Evolutionary conservation across 2,329 filamentous ascomycete species (phyloP).

Genomic region (Grosmannia clavigera): DNA sequence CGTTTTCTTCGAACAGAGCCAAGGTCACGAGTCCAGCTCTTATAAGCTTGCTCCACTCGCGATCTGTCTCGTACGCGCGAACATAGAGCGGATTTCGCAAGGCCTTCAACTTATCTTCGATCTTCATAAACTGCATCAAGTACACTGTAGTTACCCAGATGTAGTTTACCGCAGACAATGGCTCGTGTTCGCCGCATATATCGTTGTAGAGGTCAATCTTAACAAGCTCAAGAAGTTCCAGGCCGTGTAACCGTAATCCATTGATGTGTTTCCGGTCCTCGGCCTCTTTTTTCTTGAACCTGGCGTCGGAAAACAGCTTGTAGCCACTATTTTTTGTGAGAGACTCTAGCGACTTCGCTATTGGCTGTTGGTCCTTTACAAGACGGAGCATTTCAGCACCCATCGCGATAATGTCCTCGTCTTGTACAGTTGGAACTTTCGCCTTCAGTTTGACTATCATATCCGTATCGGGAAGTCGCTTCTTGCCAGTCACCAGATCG

Average conservation of each 20-base stretch:
- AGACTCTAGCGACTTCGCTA: background rate
- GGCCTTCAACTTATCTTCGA: constrained; percentile 18
- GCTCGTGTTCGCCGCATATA: constrained; percentile 15
- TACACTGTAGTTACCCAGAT: constrained; percentile 15
- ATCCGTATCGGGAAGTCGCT: constrained; percentile 17
- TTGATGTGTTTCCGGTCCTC: background rate
- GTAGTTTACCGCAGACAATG: constrained; percentile 24
- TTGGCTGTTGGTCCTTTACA: background rate
- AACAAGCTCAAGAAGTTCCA: background rate
- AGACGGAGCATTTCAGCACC: too few relatives aligned
- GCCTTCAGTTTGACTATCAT: constrained; percentile 15
- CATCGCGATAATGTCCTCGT: background rate
- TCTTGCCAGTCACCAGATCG: constrained; percentile 18
- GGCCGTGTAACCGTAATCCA: background rate
- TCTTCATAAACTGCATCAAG: constrained; percentile 14
- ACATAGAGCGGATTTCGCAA: constrained; percentile 18
- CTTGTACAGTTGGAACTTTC: constrained; percentile 11
- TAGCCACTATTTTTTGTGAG: background rate
- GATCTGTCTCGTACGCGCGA: constrained; percentile 16
- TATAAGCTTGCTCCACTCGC: background rate
- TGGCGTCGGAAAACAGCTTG: background rate
- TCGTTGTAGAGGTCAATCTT: constrained; percentile 16
- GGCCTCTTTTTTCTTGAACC: background rate
- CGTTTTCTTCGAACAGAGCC: constrained; percentile 16
- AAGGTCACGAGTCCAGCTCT: constrained; percentile 9